Evolutionary conservation across 2,329 filamentous ascomycete genomes (phyloP).

Genomic region (Diaporthe australafricana): DNA sequence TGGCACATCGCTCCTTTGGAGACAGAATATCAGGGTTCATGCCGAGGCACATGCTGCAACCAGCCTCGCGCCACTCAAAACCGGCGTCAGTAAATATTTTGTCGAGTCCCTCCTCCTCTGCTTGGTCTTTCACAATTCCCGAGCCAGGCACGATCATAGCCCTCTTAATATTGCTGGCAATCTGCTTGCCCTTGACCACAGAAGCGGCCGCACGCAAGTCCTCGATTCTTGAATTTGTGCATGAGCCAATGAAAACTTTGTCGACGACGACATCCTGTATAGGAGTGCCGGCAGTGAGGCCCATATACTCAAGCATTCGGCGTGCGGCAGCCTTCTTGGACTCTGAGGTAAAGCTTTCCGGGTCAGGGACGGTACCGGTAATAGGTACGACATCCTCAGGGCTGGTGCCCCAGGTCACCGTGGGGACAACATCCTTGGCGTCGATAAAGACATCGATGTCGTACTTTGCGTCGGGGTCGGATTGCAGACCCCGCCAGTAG

Average conservation of each 20-base stretch:
- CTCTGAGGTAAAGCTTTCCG: slow-evolving; percentile 85
- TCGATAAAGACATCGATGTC: slow-evolving; percentile 92
- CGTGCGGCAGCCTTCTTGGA: slow-evolving; percentile 83
- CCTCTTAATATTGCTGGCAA: slow-evolving; percentile 89
- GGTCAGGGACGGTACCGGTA: slow-evolving; percentile 88
- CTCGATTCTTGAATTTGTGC: slow-evolving; percentile 97
- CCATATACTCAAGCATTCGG: slow-evolving; percentile 96
- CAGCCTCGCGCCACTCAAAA: slow-evolving; percentile 98
- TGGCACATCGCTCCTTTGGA: slow-evolving; percentile 92
- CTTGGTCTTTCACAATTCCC: slow-evolving; percentile 91
- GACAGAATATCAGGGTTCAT: slow-evolving; percentile 99
- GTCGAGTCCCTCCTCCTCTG: slow-evolving; percentile 91
- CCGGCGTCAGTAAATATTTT: slow-evolving; percentile 92
- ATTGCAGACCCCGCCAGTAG: slow-evolving; percentile 89
- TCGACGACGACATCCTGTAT: slow-evolving; percentile 94
- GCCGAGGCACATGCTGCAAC: slow-evolving; percentile 98
- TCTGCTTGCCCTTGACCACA: slow-evolving; percentile 87
- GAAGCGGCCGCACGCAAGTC: slow-evolving; percentile 89
- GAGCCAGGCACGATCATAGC: slow-evolving; percentile 98
- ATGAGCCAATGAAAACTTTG: slow-evolving; percentile 61
- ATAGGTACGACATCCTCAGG: slow-evolving; percentile 97
- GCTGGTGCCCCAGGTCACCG: slow-evolving; percentile 96
- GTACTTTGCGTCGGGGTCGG: slow-evolving; percentile 89
- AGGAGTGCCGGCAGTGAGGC: slow-evolving; percentile 83
- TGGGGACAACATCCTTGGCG: slow-evolving; percentile 91